These are phyloP conservation scores for Rubroboletus satanas DNA, from an alignment of 768 basidiomycete species.

Conservation along the genomic window DNA sequence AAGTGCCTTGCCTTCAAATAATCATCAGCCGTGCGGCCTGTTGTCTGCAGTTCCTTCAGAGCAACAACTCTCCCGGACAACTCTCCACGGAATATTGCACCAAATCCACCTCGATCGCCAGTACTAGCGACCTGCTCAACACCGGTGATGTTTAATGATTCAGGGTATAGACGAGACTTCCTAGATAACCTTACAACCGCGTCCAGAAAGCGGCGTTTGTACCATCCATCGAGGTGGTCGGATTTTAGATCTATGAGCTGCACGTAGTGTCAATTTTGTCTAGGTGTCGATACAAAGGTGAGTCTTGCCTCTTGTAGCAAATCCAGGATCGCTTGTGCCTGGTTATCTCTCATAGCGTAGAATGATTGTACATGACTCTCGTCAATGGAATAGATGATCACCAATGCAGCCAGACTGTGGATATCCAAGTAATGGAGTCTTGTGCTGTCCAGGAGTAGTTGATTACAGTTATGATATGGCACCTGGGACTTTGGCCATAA, in stretches of 20 bases:
- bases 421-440: conserved; percentile 23
- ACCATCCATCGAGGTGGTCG: conserved; percentile 21
- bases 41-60: conserved; percentile 28
- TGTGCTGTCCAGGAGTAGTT: conserved; percentile 3
- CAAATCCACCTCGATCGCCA: conserved; percentile 29
- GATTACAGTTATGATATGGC: conserved; percentile 19
- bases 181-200: conserved; percentile 29
- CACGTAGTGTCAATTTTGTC: neutral
- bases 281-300: neutral
- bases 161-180: conserved; percentile 28
- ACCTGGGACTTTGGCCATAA: conserved; percentile 14
- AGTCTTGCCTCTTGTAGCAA: conserved; percentile 23
- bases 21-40: conserved; percentile 17
- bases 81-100: conserved; percentile 30
- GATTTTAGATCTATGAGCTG: conserved; percentile 27
- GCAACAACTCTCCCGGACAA: conserved; percentile 28
- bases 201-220: conserved; percentile 28
- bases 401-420: conserved; percentile 21
- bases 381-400: conserved; percentile 20
- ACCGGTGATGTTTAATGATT: conserved; percentile 20
- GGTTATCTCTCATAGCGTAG: conserved; percentile 18
- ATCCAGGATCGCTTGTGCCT: conserved; percentile 26
- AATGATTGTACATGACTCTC: conserved; percentile 13
- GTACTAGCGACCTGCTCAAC: conserved; percentile 12
- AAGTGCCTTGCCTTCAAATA: conserved; percentile 25